phyloP scores from a whole-genome alignment of 805 yeast genomes.

The Millerozyma acaciae region DNA sequence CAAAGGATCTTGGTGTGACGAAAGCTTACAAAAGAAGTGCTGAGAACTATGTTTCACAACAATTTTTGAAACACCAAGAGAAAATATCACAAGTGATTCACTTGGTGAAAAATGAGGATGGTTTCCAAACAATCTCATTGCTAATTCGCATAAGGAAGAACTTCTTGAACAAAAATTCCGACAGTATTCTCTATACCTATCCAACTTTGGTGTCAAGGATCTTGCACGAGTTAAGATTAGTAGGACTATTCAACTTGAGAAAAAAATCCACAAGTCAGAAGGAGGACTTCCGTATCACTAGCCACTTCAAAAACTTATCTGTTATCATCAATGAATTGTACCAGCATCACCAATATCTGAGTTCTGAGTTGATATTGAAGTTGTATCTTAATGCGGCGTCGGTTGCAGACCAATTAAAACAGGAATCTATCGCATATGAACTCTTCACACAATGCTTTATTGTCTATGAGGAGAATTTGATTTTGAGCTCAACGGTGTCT shows the following conservation, averaged over 20 bases:
- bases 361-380: conserved; percentile 39
- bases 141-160: conserved; percentile 37
- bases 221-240: conserved; percentile 53
- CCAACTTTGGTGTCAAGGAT: conserved; percentile 70
- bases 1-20: conserved; percentile 38
- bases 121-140: conserved; percentile 25
- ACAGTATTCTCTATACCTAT: conserved; percentile 60
- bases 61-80: conserved; percentile 49
- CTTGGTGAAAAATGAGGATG: conserved; percentile 44
- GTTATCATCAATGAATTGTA: conserved; percentile 66
- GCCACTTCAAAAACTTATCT: conserved; percentile 71
- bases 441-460: conserved; percentile 85
- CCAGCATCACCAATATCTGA: conserved; percentile 28
- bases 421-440: conserved; percentile 78
- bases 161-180: conserved; percentile 51
- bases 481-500: conserved; percentile 15
- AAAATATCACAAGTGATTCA: conserved; percentile 68
- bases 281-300: conserved; percentile 30
- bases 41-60: conserved; percentile 28
- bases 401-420: conserved; percentile 71
- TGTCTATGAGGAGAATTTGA: conserved; percentile 64
- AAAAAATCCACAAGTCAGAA: conserved; percentile 20
- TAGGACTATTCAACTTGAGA: conserved; percentile 22
- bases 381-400: conserved; percentile 64
- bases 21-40: conserved; percentile 26